phyloP scores from a whole-genome alignment of 1,284 basidiomycete genomes.

The Cryptococcus sp. region DNA sequence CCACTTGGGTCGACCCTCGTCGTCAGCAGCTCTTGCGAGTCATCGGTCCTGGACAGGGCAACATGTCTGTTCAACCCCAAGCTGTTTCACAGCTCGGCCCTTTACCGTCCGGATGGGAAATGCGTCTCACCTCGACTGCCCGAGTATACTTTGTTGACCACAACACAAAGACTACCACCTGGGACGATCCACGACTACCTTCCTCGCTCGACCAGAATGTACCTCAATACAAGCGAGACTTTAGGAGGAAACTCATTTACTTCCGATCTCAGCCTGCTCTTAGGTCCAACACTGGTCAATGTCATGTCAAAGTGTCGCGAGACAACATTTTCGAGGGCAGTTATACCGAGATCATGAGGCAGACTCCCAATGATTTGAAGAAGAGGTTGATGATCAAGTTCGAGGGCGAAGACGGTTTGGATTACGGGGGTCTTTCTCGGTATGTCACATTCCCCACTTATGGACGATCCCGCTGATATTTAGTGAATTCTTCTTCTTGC shows the following conservation, averaged over 20 bases:
- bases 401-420: constrained; percentile 95
- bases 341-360: constrained; percentile 88
- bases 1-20: constrained; percentile 97
- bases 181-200: constrained; percentile 90
- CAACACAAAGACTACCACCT: constrained; percentile 87
- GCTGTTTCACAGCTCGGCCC: constrained; percentile 88
- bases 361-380: constrained; percentile 91
- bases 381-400: constrained; percentile 98
- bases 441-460: constrained; percentile 43
- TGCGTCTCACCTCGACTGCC: constrained; percentile 87
- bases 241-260: constrained; percentile 96
- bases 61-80: constrained; percentile 68
- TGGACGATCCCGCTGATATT: not conserved
- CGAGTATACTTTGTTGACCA: constrained; percentile 96
- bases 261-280: constrained; percentile 97
- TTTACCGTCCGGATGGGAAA: constrained; percentile 95
- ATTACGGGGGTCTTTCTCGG: constrained; percentile 96
- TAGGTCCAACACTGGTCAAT: constrained; percentile 82
- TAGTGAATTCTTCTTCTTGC: constrained; percentile 99
- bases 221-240: constrained; percentile 99
- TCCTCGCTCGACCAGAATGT: constrained; percentile 71
- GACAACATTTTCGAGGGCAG: constrained; percentile 94
- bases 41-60: constrained; percentile 77
- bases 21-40: constrained; percentile 79
- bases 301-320: constrained; percentile 91